phyloP scores from a whole-genome alignment of 345 rosid species.

The Salix purpurea region DNA sequence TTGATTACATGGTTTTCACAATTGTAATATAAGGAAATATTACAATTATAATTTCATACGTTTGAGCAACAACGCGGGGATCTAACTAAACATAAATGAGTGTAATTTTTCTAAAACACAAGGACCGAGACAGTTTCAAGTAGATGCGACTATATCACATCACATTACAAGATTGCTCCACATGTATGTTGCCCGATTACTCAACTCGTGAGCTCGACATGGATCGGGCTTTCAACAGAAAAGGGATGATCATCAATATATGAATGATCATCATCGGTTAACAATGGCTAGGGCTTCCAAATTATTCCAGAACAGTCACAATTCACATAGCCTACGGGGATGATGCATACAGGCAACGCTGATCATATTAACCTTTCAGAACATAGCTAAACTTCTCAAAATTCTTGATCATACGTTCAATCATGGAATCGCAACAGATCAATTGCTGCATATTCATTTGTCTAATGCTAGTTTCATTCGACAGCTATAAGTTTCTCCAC shows the following conservation, averaged over 20 bases:
- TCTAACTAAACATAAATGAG: too few species aligned
- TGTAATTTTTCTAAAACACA: too few species aligned
- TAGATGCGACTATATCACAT: too few species aligned
- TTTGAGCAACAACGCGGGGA: too few species aligned
- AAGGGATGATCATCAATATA: not conserved
- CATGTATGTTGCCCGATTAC: too few species aligned
- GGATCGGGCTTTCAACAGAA: too few species aligned
- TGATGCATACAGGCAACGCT: not conserved
- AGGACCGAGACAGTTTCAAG: too few species aligned
- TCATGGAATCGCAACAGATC: not conserved
- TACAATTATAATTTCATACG: too few species aligned
- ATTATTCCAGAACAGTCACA: not conserved
- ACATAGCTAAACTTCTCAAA: not conserved
- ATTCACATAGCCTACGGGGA: not conserved
- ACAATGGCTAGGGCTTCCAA: not conserved
- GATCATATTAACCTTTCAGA: not conserved
- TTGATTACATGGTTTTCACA: too few species aligned
- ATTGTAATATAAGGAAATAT: too few species aligned
- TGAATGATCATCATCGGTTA: not conserved
- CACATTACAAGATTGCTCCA: too few species aligned
- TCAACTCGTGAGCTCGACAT: too few species aligned
- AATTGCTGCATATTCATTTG: not conserved
- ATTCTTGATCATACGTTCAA: not conserved
- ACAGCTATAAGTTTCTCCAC: not conserved
- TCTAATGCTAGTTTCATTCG: not conserved